phyloP scores from a whole-genome alignment of 2,329 filamentous ascomycete species.

The Chaetomium olivaceum region DNA sequence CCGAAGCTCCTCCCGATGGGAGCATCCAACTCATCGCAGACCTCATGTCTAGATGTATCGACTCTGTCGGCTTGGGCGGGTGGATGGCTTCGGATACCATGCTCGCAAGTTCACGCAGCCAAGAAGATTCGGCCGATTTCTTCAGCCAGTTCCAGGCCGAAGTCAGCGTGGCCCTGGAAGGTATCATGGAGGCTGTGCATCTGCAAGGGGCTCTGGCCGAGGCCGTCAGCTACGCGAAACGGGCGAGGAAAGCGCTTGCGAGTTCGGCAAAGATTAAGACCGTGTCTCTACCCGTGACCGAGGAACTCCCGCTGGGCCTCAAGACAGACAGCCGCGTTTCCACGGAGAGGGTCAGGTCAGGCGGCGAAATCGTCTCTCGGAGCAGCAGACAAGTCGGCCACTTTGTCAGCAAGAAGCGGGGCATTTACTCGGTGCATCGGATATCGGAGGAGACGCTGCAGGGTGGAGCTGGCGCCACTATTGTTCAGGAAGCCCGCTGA shows the following conservation, averaged over 20 bases:
- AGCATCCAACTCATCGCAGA: slow-evolving; percentile 71
- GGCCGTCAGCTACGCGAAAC: slow-evolving; percentile 61
- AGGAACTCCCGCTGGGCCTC: slow-evolving; percentile 70
- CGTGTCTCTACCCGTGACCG: slow-evolving; percentile 26
- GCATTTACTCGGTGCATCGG: slow-evolving; percentile 80
- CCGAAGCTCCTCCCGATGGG: slow-evolving; percentile 60
- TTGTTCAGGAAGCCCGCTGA: slow-evolving; percentile 29
- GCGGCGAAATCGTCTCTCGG: slow-evolving; percentile 69
- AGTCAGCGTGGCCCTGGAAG: slow-evolving; percentile 69
- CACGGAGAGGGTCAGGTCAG: slow-evolving; percentile 61
- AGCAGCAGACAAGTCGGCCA: slow-evolving; percentile 73
- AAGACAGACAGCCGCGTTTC: slow-evolving; percentile 57
- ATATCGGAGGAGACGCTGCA: slow-evolving; percentile 58
- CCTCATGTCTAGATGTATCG: slow-evolving; percentile 70
- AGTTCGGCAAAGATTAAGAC: slow-evolving; percentile 31
- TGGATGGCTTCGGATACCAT: slow-evolving; percentile 68
- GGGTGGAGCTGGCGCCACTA: slow-evolving; percentile 16
- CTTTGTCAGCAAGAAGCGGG: slow-evolving; percentile 75
- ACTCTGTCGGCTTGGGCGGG: slow-evolving; percentile 72
- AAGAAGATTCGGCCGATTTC: slow-evolving; percentile 61
- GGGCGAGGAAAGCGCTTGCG: slow-evolving; percentile 32
- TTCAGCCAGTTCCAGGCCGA: slow-evolving; percentile 67
- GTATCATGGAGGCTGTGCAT: slow-evolving; percentile 67
- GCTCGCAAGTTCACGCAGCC: slow-evolving; percentile 45
- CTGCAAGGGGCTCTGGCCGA: slow-evolving; percentile 66